Conservation (phyloP, 2,329 filamentous ascomycete species). For the Diaporthe vexans region DNA sequence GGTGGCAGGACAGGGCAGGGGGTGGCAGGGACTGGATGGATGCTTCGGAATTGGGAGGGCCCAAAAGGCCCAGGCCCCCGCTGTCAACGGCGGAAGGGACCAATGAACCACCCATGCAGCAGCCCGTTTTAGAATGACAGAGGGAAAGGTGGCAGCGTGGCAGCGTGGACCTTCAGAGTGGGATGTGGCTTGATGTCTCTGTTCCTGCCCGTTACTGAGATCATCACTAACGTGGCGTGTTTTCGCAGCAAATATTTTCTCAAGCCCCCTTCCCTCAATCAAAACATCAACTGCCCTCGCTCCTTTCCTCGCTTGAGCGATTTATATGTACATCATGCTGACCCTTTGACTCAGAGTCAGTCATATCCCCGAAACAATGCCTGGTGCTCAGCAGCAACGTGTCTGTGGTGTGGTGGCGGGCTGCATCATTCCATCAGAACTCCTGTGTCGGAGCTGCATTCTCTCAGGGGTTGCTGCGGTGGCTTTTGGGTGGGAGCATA, state of each 20-base stretch:
- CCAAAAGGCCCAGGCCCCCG: slow-evolving; percentile 3
- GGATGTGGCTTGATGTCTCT: slow-evolving; percentile 31
- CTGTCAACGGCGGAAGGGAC: not conserved
- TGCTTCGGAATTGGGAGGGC: slow-evolving; percentile 15
- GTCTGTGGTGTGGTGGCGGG: slow-evolving; percentile 25
- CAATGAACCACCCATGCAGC: slow-evolving; percentile 29
- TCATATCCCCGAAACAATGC: not conserved
- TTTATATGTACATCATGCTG: not conserved
- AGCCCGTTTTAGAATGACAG: slow-evolving; percentile 34
- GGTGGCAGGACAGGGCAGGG: not conserved
- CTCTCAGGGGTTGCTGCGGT: not conserved
- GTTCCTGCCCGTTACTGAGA: not conserved
- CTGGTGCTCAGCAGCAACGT: slow-evolving; percentile 4
- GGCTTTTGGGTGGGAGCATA: not conserved
- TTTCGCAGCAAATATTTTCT: slow-evolving; percentile 26
- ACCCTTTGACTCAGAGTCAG: not conserved
- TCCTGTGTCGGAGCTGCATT: slow-evolving; percentile 29
- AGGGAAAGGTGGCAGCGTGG: slow-evolving; percentile 21
- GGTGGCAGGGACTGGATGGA: not conserved
- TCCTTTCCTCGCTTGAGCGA: slow-evolving; percentile 41
- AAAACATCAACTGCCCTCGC: slow-evolving; percentile 24
- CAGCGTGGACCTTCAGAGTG: slow-evolving; percentile 7
- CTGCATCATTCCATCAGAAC: not conserved
- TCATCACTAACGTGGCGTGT: slow-evolving; percentile 37
- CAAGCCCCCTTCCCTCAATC: not conserved